phyloP scores from a whole-genome alignment of 495 filamentous ascomycete species.

The Xanthoparmelia taractica region DNA sequence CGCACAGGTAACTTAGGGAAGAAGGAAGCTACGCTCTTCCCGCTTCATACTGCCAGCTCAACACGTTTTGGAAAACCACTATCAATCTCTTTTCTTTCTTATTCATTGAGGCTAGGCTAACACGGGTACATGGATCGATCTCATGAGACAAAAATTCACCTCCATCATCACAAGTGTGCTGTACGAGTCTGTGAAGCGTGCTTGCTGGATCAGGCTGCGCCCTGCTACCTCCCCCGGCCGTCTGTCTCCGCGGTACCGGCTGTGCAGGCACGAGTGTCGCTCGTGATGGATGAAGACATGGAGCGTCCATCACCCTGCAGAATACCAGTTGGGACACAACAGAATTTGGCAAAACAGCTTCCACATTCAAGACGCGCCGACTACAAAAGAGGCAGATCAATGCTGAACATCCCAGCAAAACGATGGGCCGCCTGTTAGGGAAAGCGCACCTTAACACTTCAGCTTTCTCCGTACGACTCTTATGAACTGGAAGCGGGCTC shows the following conservation, averaged over 20 bases:
- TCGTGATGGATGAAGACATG: not conserved
- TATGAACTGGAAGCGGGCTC: not conserved
- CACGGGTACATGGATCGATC: not conserved
- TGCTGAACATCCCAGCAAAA: not conserved
- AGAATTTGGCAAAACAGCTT: not conserved
- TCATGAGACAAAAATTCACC: not conserved
- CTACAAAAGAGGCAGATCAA: not conserved
- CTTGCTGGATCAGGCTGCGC: too few relatives aligned
- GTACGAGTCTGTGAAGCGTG: too few relatives aligned
- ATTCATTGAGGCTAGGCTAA: not conserved
- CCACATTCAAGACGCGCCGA: not conserved
- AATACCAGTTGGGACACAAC: not conserved
- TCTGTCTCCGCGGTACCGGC: not conserved
- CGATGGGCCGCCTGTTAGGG: not conserved
- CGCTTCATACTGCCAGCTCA: not conserved
- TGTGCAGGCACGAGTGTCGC: not conserved
- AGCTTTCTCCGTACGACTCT: not conserved
- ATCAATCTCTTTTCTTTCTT: not conserved
- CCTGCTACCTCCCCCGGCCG: not conserved
- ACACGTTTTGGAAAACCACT: not conserved
- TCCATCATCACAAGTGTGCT: too few relatives aligned
- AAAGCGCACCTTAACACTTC: not conserved
- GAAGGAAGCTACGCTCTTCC: too few relatives aligned
- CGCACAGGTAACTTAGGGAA: too few relatives aligned
- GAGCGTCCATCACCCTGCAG: not conserved